These are phyloP conservation scores for Cladosporium sp. DNA, from an alignment of 2,329 filamentous ascomycete species.

Conservation along the genomic window DNA sequence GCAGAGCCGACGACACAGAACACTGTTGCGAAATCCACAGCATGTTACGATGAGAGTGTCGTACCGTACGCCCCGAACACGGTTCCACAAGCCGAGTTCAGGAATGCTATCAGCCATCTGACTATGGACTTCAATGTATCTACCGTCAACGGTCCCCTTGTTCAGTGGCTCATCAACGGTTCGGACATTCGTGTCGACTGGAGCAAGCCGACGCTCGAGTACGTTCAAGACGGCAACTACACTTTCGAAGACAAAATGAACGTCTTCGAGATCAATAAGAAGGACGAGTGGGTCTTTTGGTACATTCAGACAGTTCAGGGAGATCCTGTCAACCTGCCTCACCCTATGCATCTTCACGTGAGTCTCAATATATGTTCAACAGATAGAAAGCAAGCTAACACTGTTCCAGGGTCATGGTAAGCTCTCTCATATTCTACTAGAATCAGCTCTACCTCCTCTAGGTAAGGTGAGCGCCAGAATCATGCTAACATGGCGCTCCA, in stretches of 20 bases:
- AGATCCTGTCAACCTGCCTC: constrained; percentile 34
- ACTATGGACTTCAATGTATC: constrained; percentile 34
- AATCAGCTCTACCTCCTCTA: background rate
- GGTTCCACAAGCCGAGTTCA: constrained; percentile 36
- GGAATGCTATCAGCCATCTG: constrained; percentile 31
- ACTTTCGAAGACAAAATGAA: constrained; percentile 44
- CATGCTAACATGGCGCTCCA: constrained; percentile 34
- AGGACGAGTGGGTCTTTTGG: constrained; percentile 38
- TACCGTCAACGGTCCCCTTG: constrained; percentile 31
- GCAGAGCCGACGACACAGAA: constrained; percentile 35
- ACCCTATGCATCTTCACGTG: constrained; percentile 34
- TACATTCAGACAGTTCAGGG: constrained; percentile 36
- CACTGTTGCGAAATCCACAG: constrained; percentile 42
- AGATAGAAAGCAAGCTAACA: background rate
- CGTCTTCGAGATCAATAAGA: constrained; percentile 39
- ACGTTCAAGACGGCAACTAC: constrained; percentile 45
- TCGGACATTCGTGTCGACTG: constrained; percentile 47
- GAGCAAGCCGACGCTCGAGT: constrained; percentile 49
- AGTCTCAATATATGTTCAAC: background rate
- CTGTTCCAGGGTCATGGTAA: constrained; percentile 41
- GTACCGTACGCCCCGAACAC: constrained; percentile 43
- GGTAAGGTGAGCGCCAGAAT: background rate
- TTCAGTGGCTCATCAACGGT: constrained; percentile 44
- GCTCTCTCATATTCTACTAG: background rate
- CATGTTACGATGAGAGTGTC: constrained; percentile 43